A percentile compares a stretch with the other conserved stretches of the same genome.
phyloP scores from a whole-genome alignment of 2,329 filamentous ascomycete species.

The Colletotrichum noveboracense region DNA sequence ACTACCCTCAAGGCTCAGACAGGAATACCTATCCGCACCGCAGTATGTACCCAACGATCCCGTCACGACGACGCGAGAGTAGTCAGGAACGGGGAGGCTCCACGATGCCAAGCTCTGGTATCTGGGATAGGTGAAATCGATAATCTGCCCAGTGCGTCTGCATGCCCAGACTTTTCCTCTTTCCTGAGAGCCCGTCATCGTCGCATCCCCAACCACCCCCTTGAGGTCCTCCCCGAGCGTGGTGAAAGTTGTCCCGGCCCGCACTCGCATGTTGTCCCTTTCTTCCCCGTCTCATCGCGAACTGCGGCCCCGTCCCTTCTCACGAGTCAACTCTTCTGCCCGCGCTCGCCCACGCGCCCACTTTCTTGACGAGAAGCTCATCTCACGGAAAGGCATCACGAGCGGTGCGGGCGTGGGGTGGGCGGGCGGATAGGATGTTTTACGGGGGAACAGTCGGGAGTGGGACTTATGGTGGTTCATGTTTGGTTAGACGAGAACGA shows the following conservation, averaged over 20 bases:
- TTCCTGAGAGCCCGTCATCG: neutral
- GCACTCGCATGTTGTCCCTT: neutral
- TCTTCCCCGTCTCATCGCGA: neutral
- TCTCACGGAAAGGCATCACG: neutral
- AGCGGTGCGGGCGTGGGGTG: neutral
- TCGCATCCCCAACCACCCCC: neutral
- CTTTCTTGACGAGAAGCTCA: neutral
- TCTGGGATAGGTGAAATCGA: neutral
- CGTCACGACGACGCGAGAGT: neutral
- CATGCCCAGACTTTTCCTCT: neutral
- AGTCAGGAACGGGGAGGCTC: neutral
- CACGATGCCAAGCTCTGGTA: neutral
- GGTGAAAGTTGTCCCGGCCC: neutral
- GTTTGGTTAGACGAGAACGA: neutral
- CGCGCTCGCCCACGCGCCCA: neutral
- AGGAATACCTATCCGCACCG: neutral
- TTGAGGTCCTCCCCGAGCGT: neutral
- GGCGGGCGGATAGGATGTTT: neutral
- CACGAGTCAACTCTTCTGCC: neutral
- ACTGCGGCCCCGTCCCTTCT: neutral
- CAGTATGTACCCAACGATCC: neutral
- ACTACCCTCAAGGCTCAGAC: neutral
- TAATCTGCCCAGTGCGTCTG: neutral
- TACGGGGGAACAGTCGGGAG: neutral
- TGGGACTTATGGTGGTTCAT: neutral